These are phyloP conservation scores for Glaciozyma antarctica DNA, from an alignment of 768 basidiomycete genomes.

Conservation along the genomic window DNA sequence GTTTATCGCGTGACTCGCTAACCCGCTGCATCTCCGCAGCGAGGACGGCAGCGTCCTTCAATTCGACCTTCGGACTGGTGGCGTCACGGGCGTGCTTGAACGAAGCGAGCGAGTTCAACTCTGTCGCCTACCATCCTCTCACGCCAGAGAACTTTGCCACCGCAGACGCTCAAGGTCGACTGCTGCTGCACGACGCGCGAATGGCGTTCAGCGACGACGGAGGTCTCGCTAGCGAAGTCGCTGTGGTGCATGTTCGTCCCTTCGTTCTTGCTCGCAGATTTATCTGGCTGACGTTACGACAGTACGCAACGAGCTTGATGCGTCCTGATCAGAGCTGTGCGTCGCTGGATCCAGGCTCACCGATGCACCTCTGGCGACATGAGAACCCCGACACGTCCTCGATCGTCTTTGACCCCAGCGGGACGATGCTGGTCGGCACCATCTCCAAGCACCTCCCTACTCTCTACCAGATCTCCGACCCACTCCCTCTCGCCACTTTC, in stretches of 20 bases:
- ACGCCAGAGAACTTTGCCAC: conserved; percentile 18
- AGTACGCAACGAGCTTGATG: background rate
- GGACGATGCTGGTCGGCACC: conserved; percentile 43
- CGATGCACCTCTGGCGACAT: background rate
- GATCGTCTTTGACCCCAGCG: conserved; percentile 44
- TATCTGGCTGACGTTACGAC: background rate
- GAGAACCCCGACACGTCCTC: conserved; percentile 17
- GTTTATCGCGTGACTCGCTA: too few species aligned
- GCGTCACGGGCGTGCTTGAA: background rate
- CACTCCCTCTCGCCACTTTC: conserved; percentile 46
- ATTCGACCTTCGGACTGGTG: conserved; percentile 12
- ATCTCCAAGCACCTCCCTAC: conserved; percentile 55
- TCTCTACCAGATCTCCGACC: conserved; percentile 49
- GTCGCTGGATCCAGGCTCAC: background rate
- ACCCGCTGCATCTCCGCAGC: background rate
- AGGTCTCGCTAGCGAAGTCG: background rate
- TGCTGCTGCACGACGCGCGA: conserved; percentile 17
- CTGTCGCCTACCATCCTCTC: conserved; percentile 13
- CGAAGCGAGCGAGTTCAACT: conserved; percentile 11
- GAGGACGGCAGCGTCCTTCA: conserved; percentile 16
- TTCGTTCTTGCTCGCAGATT: background rate
- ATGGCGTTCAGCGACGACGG: conserved; percentile 15
- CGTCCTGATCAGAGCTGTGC: background rate
- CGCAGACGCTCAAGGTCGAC: conserved; percentile 1
- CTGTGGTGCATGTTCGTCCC: conserved; percentile 2